phyloP scores from a whole-genome alignment of 208 protist genomes.

The Novymonas esmeraldas region DNA sequence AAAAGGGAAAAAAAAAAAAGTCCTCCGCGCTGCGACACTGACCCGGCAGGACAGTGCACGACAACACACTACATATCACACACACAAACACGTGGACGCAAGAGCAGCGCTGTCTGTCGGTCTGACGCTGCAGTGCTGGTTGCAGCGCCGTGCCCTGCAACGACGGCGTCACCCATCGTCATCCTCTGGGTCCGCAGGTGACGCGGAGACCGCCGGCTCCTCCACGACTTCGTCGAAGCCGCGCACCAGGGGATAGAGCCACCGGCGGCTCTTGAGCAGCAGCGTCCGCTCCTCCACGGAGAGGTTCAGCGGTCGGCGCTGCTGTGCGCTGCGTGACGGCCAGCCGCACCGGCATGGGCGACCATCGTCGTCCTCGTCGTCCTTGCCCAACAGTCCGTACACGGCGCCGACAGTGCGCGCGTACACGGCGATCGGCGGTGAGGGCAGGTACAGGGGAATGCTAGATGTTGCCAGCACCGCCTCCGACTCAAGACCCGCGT shows the following conservation, averaged over 20 bases:
- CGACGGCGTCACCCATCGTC: neutral
- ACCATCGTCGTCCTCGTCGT: neutral
- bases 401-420: neutral
- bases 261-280: conserved; percentile 23
- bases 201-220: neutral
- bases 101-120: neutral
- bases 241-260: conserved; percentile 30
- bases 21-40: neutral
- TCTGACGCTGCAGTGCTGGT: neutral
- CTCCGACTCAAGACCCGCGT: neutral
- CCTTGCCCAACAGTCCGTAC: neutral
- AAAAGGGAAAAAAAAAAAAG: too few relatives aligned
- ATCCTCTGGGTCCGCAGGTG: neutral
- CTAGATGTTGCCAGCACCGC: conserved; percentile 1
- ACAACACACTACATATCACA: neutral
- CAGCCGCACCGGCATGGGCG: neutral
- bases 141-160: neutral
- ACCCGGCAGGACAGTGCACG: neutral
- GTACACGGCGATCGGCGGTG: neutral
- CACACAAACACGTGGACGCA: neutral
- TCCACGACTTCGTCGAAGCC: conserved; percentile 21
- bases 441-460: conserved; percentile 1
- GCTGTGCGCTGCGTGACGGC: neutral
- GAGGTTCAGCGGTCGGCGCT: conserved; percentile 11
- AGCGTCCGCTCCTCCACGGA: conserved; percentile 30